Conservation (phyloP, 306 rosid genomes). For the Rosa chinensis region DNA sequence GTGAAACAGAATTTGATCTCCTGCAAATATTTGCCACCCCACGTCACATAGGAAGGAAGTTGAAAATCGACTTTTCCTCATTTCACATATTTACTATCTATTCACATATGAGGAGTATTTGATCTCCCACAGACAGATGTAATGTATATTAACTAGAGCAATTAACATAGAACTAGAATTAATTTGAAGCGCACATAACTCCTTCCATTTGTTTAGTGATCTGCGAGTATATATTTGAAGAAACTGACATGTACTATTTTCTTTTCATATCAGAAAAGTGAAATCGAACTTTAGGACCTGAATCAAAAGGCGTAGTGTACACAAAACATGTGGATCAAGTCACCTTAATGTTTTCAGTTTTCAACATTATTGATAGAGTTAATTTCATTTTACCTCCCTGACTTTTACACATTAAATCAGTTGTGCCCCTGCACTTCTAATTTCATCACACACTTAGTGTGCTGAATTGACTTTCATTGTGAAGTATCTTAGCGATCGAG, state of each 20-base stretch:
- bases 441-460: no score
- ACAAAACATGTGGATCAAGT: not conserved
- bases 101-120: not conserved
- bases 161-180: not conserved
- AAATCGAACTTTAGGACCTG: not conserved
- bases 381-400: no score
- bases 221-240: not conserved
- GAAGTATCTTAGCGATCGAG: conserved; percentile 43
- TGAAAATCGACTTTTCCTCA: not conserved
- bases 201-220: not conserved
- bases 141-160: not conserved
- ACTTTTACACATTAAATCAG: no score
- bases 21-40: conserved; percentile 27
- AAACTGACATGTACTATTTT: not conserved
- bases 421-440: no score
- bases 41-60: not conserved
- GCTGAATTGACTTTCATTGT: no score
- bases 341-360: not conserved
- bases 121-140: not conserved
- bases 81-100: not conserved
- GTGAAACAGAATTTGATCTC: conserved; percentile 45
- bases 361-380: not conserved
- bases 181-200: not conserved
- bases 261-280: not conserved
- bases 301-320: not conserved